Percentiles rank a stretch among this genome's conserved stretches.
Conservation (phyloP, 352 stramenopile genomes). For the Phytophthora foliorum region DNA sequence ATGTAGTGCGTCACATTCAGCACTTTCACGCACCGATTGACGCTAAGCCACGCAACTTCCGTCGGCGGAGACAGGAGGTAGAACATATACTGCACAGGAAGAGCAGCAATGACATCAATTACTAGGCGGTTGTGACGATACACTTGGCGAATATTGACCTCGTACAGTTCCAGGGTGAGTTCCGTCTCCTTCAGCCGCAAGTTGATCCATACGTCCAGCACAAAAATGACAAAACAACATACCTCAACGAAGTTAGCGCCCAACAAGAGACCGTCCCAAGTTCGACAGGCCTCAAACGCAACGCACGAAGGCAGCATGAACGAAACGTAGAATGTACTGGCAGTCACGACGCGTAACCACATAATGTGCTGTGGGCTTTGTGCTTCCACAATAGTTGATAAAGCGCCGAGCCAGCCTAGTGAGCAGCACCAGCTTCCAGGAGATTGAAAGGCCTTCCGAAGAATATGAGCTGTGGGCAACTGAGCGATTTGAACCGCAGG, state of each 20-base stretch:
- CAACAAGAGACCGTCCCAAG: constrained; percentile 38
- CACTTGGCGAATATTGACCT: constrained; percentile 47
- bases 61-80: constrained; percentile 3
- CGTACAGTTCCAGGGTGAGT: constrained; percentile 62
- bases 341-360: constrained; percentile 54
- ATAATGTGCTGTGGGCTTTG: constrained; percentile 54
- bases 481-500: background rate
- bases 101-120: constrained; percentile 52
- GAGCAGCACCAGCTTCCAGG: constrained; percentile 1
- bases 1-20: constrained; percentile 64
- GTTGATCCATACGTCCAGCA: constrained; percentile 66
- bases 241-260: constrained; percentile 48
- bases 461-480: background rate
- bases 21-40: constrained; percentile 64
- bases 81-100: constrained; percentile 58
- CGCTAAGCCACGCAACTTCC: constrained; percentile 48
- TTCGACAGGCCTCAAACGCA: constrained; percentile 50
- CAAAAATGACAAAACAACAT: constrained; percentile 49
- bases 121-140: constrained; percentile 57
- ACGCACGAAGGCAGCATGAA: constrained; percentile 64
- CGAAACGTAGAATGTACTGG: constrained; percentile 50
- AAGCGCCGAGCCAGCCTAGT: background rate
- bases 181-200: constrained; percentile 54
- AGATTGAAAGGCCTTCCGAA: constrained; percentile 5
- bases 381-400: constrained; percentile 35